Evolutionary conservation across 2,329 filamentous ascomycete species (phyloP), one percentile per base, ranked within the genome.

Genomic region (Pseudogymnoascus sp.): DNA sequence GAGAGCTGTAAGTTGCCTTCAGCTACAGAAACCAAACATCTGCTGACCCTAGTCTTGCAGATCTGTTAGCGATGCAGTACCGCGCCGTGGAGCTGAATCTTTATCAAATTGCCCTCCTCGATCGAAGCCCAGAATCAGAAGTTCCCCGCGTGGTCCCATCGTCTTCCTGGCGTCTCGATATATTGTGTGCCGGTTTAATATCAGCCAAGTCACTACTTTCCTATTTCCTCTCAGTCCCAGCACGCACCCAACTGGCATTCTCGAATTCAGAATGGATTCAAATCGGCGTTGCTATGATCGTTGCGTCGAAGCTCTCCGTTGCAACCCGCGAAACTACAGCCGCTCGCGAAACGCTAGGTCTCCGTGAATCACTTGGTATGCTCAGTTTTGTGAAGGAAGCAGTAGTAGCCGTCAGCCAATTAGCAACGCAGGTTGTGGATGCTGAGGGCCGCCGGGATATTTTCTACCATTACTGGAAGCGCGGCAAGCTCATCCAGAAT

Each of bases 241-340:
- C 70, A 4, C 69, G 70, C 36, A 67, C 70, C 5, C 75, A 77
- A 61, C 68, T 72, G 48, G 66, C 67, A 1, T 69, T 76, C 15
- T 76, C 72, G 36, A 76, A 77, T 59, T 68, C 73, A 1, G 70
- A 76, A 63, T 77, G 75, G 74, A 68, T 77, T 1, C 75, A 77
- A 62, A 60, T 76, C 13, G 73, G 70, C 4, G 76, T 76, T 61
- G 70, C 66, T 27, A 62, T 70, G 62, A 9, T 61, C 27, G 60
- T 61, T 13, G 35, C 36, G 9, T 52, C 62, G 15, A 61, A 52
- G 25, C 60, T 61, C 15, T 58, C 52, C 5, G 60, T 36, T 58
- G 58, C 42, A 31, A 18, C 48, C 5, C 48, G 48, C 9, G 48
- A 29, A 21, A 12, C 48, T 21, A 18, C 48, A 55, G 10, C 48